Base-by-base conservation (phyloP, 768 basidiomycete species). In the Tricholoma hemisulphureum region DNA sequence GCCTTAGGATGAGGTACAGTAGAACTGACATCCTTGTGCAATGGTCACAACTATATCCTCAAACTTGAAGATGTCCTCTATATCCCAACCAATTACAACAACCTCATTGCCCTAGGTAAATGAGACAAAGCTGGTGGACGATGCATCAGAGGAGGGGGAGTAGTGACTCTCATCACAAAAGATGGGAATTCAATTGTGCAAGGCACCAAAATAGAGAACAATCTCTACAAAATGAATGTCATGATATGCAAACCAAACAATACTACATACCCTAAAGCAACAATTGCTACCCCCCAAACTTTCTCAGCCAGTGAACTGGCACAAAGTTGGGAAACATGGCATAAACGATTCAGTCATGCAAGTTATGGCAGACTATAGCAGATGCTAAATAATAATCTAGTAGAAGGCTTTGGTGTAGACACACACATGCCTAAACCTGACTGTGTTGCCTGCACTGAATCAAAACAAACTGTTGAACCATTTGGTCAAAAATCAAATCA, bases 401-500 rank as follows among this genome's bases (percentile, higher is more conserved):
- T 56, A 24, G 55, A 56, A 21, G 46, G 55, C 20, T 50, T 56
- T 18, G 35, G 34, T 16, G 20, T 56, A 2, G 55, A 56, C 18
- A 48, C 4, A 7, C 29, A 20, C 16, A 49, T n/a, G 11, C 28
- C 45, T 16, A 56, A 56, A 56, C 31, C 55, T 7, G 46, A 56
- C 48, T 56, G 55, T 49, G 23, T 32, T 9, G 9, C 55, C 6
- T 56, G 55, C 20, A 56, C 46, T 52, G 58, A 39, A 51, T 16
- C 34, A 9, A 54, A 54, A 10, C 53, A 54, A 54, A n/a, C 21
- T 43, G 53, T 23, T n/a, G 53, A 28, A 50, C 28, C 23, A 3
- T 65, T 59, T 39, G 34, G 57, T 43, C 57, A 54, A 2, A 31
- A 58, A 16, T 60, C 35, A 13, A 20, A 35, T 50, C 23, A 4